Conservation (phyloP, 177 flowering plant genomes). For the Tripterygium wilfordii region DNA sequence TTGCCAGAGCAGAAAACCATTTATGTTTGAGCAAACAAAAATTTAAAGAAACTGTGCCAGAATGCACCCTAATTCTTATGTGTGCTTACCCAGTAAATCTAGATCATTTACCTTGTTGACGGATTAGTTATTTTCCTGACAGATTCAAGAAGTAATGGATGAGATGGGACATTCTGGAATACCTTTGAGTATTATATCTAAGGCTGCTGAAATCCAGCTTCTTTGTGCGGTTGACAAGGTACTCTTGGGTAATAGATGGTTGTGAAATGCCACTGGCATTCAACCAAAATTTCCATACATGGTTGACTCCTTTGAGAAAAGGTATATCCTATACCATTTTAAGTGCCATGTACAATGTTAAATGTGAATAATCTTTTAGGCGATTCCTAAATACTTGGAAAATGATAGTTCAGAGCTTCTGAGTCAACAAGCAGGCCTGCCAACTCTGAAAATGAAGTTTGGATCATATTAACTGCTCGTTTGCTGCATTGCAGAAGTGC, state of each 20-base stretch:
- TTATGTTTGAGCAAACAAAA: too few species aligned
- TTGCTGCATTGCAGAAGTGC: conserved; percentile 56
- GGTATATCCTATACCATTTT: conserved; percentile 38
- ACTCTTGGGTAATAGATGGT: conserved; percentile 88
- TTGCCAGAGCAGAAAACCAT: too few species aligned
- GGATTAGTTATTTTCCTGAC: too few species aligned
- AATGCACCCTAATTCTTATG: too few species aligned
- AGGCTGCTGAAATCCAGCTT: conserved; percentile 87
- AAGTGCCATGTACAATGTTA: neutral
- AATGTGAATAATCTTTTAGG: too few species aligned
- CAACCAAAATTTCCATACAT: conserved; percentile 89
- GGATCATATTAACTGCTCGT: too few species aligned
- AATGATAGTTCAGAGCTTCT: neutral
- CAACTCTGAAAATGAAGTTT: too few species aligned
- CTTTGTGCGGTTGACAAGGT: conserved; percentile 75
- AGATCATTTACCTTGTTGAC: too few species aligned
- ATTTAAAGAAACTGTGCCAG: too few species aligned
- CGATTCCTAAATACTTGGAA: too few species aligned
- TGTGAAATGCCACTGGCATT: conserved; percentile 87
- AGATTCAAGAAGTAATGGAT: conserved; percentile 88
- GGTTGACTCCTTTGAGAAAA: conserved; percentile 89
- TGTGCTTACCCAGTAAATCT: too few species aligned
- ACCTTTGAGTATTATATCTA: conserved; percentile 81
- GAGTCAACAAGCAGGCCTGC: neutral
- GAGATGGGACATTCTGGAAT: conserved; percentile 82